Conservation (phyloP, 148 eudicot species). For the Rhododendron molle region DNA sequence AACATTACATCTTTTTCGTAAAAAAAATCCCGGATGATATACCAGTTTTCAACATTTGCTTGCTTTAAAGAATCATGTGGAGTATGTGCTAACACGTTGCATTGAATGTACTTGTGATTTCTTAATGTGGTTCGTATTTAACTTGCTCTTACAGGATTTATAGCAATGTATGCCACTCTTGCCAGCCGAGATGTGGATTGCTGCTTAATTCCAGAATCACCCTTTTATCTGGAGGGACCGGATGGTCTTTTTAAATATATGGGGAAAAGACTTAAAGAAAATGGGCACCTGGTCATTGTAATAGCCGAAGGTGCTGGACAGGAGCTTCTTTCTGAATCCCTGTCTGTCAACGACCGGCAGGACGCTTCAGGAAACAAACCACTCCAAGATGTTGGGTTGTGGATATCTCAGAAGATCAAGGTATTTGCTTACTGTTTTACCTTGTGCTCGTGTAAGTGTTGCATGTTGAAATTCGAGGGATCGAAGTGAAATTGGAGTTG, state of each 20-base stretch:
- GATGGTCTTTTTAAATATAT: slow-evolving; percentile 82
- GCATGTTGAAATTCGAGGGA: not conserved
- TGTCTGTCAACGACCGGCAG: slow-evolving; percentile 29
- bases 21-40: not conserved
- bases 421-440: slow-evolving; percentile 23
- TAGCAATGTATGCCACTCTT: slow-evolving; percentile 96
- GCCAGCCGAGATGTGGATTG: slow-evolving; percentile 97
- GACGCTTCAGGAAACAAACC: slow-evolving; percentile 91
- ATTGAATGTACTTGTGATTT: not conserved
- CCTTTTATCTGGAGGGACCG: slow-evolving; percentile 80
- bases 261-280: slow-evolving; percentile 76
- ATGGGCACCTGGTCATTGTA: slow-evolving; percentile 93
- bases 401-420: slow-evolving; percentile 86
- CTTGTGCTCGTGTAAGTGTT: not conserved
- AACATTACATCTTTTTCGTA: not conserved
- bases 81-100: not conserved
- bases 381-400: slow-evolving; percentile 86
- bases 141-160: slow-evolving; percentile 56
- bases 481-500: not conserved
- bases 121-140: not conserved
- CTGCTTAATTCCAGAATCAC: slow-evolving; percentile 96
- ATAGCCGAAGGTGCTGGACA: slow-evolving; percentile 99
- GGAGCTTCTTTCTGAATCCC: slow-evolving; percentile 57
- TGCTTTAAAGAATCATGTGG: not conserved
- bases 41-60: not conserved